A percentile compares a stretch with the other conserved stretches of the same genome.
phyloP scores from a whole-genome alignment of 225 moss, liverwort and hornwort genomes.

The Takakia lepidozioides region DNA sequence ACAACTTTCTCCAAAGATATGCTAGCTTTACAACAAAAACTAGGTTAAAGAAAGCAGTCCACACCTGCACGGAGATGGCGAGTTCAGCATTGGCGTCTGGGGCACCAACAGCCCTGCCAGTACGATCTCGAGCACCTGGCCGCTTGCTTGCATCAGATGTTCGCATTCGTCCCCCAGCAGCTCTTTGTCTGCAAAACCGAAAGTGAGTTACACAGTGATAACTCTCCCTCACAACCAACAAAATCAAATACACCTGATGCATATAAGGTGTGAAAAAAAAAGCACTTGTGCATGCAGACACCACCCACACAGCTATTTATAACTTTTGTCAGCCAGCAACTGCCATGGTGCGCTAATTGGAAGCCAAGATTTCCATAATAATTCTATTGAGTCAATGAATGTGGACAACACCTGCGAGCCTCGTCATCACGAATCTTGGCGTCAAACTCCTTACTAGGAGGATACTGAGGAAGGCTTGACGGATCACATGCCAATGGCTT shows the following conservation, averaged over 20 bases:
- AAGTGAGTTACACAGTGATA: no score
- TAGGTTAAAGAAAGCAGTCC: constrained; percentile 9
- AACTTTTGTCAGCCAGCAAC: no score
- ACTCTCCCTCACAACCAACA: no score
- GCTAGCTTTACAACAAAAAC: no score
- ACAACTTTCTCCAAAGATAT: not conserved
- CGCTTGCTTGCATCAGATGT: constrained; percentile 65
- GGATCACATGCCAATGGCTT: constrained; percentile 97
- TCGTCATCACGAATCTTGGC: constrained; percentile 98
- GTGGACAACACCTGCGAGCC: constrained; percentile 64
- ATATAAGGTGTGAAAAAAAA: no score
- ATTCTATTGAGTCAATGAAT: not conserved
- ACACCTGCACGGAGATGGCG: constrained; percentile 66
- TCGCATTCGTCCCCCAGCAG: constrained; percentile 68
- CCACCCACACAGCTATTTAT: no score
- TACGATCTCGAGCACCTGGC: constrained; percentile 54
- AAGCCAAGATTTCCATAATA: not conserved
- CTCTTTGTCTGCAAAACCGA: constrained; percentile 92
- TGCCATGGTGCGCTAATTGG: no score
- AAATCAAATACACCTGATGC: no score
- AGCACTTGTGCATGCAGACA: no score
- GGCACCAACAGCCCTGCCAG: constrained; percentile 71
- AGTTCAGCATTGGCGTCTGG: constrained; percentile 98
- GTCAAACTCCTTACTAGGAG: constrained; percentile 99
- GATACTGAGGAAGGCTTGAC: constrained; percentile 96